These are phyloP conservation scores for Kwoniella sp. DNA, from an alignment of 768 basidiomycete species.

Conservation along the genomic window DNA sequence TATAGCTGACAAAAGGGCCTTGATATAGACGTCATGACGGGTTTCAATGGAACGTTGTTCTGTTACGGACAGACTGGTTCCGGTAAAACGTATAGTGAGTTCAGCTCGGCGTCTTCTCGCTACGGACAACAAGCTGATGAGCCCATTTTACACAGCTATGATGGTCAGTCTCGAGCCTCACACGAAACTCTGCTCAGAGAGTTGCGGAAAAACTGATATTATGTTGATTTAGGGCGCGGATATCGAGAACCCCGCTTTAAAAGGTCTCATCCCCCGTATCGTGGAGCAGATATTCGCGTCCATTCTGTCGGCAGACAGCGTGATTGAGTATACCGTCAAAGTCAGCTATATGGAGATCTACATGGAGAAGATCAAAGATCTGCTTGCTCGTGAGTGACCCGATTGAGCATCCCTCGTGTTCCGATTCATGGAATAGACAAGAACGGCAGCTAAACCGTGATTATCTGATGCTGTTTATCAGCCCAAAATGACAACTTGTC, in stretches of 20 bases:
- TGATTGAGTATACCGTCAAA: conserved; percentile 97
- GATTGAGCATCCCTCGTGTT: neutral
- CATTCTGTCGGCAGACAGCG: conserved; percentile 91
- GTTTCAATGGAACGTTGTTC: conserved; percentile 96
- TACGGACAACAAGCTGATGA: neutral
- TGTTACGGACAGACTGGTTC: conserved; percentile 58
- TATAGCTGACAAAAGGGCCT: conserved; percentile 6
- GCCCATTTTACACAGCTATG: conserved; percentile 79
- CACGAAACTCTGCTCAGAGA: neutral
- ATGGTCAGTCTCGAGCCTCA: conserved; percentile 66
- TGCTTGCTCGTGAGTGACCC: conserved; percentile 79
- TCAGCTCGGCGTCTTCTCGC: neutral
- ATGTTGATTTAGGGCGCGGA: conserved; percentile 78
- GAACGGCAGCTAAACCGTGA: neutral
- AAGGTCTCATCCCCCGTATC: conserved; percentile 96
- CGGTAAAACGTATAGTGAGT: conserved; percentile 57
- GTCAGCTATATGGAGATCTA: conserved; percentile 99
- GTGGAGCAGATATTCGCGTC: conserved; percentile 99
- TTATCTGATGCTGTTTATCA: conserved; percentile 39
- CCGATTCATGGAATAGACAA: neutral
- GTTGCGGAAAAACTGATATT: neutral
- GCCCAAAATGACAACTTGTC: conserved; percentile 98
- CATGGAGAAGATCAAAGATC: conserved; percentile 90
- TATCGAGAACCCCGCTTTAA: conserved; percentile 89
- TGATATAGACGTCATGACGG: conserved; percentile 85